Evolutionary conservation across 768 basidiomycete genomes (phyloP).

Genomic region (Termitomyces sp.): DNA sequence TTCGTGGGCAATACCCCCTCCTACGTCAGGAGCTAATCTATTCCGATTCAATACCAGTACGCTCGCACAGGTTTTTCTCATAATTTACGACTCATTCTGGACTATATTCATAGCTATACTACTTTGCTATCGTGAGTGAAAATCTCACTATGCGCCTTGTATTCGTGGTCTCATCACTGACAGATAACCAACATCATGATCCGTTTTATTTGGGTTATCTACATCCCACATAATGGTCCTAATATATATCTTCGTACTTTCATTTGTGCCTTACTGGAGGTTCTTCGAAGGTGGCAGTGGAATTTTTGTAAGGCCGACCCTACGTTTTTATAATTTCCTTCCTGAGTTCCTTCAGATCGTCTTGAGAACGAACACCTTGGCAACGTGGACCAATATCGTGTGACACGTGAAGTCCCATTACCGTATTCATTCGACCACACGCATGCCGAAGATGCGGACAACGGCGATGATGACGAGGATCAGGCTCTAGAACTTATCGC

Average conservation of each 20-base stretch:
- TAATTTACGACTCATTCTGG: background rate
- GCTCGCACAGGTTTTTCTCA: conserved; percentile 12
- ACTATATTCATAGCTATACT: conserved; percentile 50
- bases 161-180: background rate
- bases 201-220: conserved; percentile 81
- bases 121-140: conserved; percentile 63
- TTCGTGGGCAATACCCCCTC: conserved; percentile 47
- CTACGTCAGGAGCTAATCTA: conserved; percentile 78
- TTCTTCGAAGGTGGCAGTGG: conserved; percentile 83
- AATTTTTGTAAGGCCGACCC: conserved; percentile 45
- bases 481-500: conserved; percentile 3
- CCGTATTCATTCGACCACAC: conserved; percentile 64
- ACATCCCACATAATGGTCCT: conserved; percentile 51
- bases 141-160: background rate
- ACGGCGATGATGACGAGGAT: conserved; percentile 28
- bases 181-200: conserved; percentile 68
- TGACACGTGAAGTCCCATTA: conserved; percentile 78
- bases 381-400: conserved; percentile 90
- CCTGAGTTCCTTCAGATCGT: conserved; percentile 41
- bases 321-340: too few species aligned
- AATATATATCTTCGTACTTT: conserved; percentile 55
- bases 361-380: conserved; percentile 89
- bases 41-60: conserved; percentile 51
- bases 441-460: conserved; percentile 40
- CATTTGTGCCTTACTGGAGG: conserved; percentile 65